Percentiles rank a stretch among this genome's conserved stretches.
Conservation (phyloP, 345 rosid genomes). For the Linum usitatissimum region DNA sequence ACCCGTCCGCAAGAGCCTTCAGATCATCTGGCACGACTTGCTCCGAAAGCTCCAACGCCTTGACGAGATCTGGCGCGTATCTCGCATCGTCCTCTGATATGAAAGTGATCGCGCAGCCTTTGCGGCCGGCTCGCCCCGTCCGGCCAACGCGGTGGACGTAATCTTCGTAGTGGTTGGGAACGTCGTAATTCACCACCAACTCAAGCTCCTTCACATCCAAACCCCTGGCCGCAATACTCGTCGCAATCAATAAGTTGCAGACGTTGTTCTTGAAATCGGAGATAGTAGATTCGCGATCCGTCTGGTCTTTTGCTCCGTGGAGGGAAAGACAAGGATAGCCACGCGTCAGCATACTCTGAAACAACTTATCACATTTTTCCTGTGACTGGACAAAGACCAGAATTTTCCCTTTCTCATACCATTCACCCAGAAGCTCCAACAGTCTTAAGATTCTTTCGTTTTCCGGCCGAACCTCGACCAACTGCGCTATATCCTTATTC, state of each 20-base stretch:
- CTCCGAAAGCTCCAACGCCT: slow-evolving; percentile 91
- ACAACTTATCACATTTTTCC: slow-evolving; percentile 84
- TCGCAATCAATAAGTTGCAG: slow-evolving; percentile 80
- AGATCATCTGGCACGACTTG: slow-evolving; percentile 89
- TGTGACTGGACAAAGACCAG: slow-evolving; percentile 78
- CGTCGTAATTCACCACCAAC: slow-evolving; percentile 80
- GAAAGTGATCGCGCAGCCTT: slow-evolving; percentile 92
- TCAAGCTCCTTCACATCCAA: slow-evolving; percentile 96
- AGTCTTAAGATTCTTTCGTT: slow-evolving; percentile 72
- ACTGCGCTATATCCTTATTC: slow-evolving; percentile 77
- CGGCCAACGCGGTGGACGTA: slow-evolving; percentile 97
- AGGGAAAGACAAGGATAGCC: slow-evolving; percentile 93
- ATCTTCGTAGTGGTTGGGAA: slow-evolving; percentile 91
- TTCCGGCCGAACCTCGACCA: slow-evolving; percentile 91
- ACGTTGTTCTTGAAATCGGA: slow-evolving; percentile 86
- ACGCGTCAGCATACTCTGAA: slow-evolving; percentile 58
- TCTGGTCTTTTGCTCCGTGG: slow-evolving; percentile 95
- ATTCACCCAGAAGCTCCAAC: slow-evolving; percentile 86
- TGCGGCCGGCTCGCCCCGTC: slow-evolving; percentile 92
- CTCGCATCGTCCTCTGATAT: slow-evolving; percentile 82
- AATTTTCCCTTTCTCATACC: slow-evolving; percentile 93
- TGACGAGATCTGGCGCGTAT: slow-evolving; percentile 94
- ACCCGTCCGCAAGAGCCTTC: slow-evolving; percentile 76
- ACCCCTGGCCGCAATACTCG: slow-evolving; percentile 96
- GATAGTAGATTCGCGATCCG: slow-evolving; percentile 86